Base-by-base conservation (phyloP, 345 rosid genomes). In the Gossypium raimondii region DNA sequence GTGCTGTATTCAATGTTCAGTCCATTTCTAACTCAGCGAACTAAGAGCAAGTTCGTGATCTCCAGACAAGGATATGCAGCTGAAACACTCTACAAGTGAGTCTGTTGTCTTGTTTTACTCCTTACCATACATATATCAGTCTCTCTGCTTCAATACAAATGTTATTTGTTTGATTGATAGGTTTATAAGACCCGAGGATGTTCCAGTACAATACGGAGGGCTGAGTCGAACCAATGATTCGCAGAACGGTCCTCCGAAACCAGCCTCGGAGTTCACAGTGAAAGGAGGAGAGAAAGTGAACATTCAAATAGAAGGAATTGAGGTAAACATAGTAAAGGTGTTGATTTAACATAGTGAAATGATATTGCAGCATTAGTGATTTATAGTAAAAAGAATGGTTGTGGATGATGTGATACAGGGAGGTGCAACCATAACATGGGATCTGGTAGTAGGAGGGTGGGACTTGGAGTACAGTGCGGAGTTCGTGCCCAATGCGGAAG, bases 401-500 rank as follows among this genome's bases (percentile, higher is more conserved):
- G 17, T 20, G 59, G 59, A 55, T 22, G 62, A 57, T 57, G 25
- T 9, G 11, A 20, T 58, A 3, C 59, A 94, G 99, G 94, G 81
- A 17, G 97, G 97, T 18, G 93, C 94, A 52, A 91, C 92, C 3
- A 95, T 95, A 75, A 82, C 92, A 18, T 95, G 99, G 99, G 99
- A 95, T 74, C 84, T 95, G 45, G 98, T 88, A 34, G 99, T 95
- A 11, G 99, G 99, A 41, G 99, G 97, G 25, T 95, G 99, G 99
- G 99, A 95, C 14, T 75, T 95, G 83, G 99, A 95, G 76, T 95
- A 95, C 85, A 93, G 91, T 8, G 97, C 97, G 29, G 99, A 95
- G 83, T 95, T 91, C 74, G 92, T 91, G 66, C 99, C 99, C 9
- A 89, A 83, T 17, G 92, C 89, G 0, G 87, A 86, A 70, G 92